Evolutionary conservation across 805 yeast genomes (phyloP), one percentile per base, ranked within the genome.

Genomic region (Metschnikowia reukaufii): DNA sequence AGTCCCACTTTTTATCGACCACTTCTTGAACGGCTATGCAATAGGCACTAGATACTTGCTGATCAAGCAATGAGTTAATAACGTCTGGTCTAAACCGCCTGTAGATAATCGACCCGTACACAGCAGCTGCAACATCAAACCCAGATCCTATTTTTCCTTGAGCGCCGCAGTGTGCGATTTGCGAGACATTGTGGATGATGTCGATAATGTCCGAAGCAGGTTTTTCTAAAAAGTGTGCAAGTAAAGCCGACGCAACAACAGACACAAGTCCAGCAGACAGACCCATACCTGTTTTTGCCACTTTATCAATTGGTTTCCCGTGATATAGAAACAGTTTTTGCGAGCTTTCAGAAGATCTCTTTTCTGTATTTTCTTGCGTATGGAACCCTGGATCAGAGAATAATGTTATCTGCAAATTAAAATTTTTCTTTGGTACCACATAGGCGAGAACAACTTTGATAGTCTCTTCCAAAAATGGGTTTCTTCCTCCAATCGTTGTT

Each of bases 111-210:
- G 96, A 86, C 1, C 99, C 99, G 65, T 77, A 92, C 0, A 88
- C 84, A 0, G 99, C 99, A 20, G 97, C 84, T 0, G 96, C 98
- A 35, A 94, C 96, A 62, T 94, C 99, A 65, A 94, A 94, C 0
- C 99, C 99, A 3, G 97, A 89, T 0, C 99, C 99, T 20, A 94
- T 83, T 65, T 94, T 94, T 27, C 88, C 88, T 64, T 94, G 99
- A 2, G 99, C 98, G 47, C 81, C 77, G 63, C 97, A 91, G 64
- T 94, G 99, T 0, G 96, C 85, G 7, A 88, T 72, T 63, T 94
- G 99, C 0, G 97, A 81, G 21, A 89, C 66, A 58, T 89, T 92
- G 63, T 94, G 98, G 30, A 92, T 72, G n/a, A 63, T 50, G 4
- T 65, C 57, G 6, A 51, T 47, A 21, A 54, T 45, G 12, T 51